Base-by-base conservation (phyloP, 2,329 filamentous ascomycete species). In the Stagonosporopsis tanaceti region DNA sequence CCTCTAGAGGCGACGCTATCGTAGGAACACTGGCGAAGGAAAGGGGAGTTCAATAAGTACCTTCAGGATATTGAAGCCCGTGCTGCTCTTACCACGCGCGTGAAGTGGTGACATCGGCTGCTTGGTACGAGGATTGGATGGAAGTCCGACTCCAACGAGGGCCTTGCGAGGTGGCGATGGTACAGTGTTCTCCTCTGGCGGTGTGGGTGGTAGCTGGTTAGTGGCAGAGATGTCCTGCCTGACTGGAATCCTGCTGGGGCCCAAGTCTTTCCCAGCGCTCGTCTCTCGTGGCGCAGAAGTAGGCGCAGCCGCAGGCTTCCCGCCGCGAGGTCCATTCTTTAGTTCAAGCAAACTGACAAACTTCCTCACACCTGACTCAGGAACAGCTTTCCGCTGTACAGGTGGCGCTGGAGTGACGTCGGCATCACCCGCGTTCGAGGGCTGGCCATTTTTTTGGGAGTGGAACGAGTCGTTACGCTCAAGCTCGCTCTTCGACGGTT, bases 11-110 rank as follows among this genome's bases (percentile, higher is more conserved):
- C n/a, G n/a, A n/a, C n/a, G n/a, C n/a, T n/a, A n/a, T n/a, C n/a
- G n/a, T n/a, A n/a, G n/a, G n/a, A 66, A 41, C 24, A 65, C 65
- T 48, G 62, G 64, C 50, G 64, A 47, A 50, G 64, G 66, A 40
- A 67, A 62, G 46, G 66, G 57, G 55, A 69, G 51, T 54, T 68
- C 53, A 27, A 67, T 65, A 65, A 67, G 61, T 71, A 76, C 73
- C 66, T 75, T 73, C 61, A 76, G 61, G 30, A 75, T 64, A 48
- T 73, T 71, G 53, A 77, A 75, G 30, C 73, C 71, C 14, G 74
- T 75, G 54, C 68, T 75, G 56, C 75, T 77, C 57, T 76, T 76
- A 20, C 74, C 72, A 11, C 72, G 71, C 35, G 62, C 52, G 47
- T 76, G 74, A 50, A 71, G 68, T 35, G 67, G 64, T 24, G 65